Evolutionary conservation across 345 rosid genomes (phyloP), one percentile per base, ranked within the genome.

Genomic region (Dovyalis caffra): DNA sequence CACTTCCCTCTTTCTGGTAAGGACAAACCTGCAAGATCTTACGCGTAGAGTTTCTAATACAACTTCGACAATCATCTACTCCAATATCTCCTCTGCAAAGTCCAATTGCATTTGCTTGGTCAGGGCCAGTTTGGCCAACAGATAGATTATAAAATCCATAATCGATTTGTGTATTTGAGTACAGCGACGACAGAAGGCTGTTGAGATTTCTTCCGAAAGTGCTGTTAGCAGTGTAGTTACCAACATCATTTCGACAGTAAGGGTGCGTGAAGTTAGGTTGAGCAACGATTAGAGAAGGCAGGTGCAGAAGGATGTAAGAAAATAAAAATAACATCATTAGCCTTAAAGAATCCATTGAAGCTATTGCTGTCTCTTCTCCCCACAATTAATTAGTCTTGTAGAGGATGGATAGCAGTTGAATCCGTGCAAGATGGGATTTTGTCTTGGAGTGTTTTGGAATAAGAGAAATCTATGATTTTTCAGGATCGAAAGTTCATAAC

Each of bases 81-180:
- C 43, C 0, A 18, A 16, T 0, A n/a, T 79, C 83, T 8, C 74
- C 77, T 37, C 69, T 67, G 72, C 83, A 84, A 9, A 79, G 70
- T 0, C 73, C 83, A 58, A 71, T 18, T 25, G 73, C 77, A 16
- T 79, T 66, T 6, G 68, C 81, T 68, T 58, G 71, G 63, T 76
- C 38, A 15, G 71, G 45, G 26, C 53, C n/a, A 15, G 33, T 6
- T 53, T 69, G 61, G 4, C 87, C 81, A 6, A 60, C 4, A 0
- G 72, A 32, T 10, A 28, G 3, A 66, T 10, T 72, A 29, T 77
- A 79, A 40, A 82, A 81, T 1, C 82, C 83, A 3, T 14, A 32
- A 0, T 64, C 63, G 29, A 35, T 38, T 21, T 61, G 3, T 25
- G 45, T 62, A 65, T 71, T 12, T 4, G 56, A 3, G 6, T 35